Evolutionary conservation across 768 basidiomycete genomes (phyloP), one percentile per base, ranked within the genome.

Genomic region (Rhodotorula toruloides): DNA sequence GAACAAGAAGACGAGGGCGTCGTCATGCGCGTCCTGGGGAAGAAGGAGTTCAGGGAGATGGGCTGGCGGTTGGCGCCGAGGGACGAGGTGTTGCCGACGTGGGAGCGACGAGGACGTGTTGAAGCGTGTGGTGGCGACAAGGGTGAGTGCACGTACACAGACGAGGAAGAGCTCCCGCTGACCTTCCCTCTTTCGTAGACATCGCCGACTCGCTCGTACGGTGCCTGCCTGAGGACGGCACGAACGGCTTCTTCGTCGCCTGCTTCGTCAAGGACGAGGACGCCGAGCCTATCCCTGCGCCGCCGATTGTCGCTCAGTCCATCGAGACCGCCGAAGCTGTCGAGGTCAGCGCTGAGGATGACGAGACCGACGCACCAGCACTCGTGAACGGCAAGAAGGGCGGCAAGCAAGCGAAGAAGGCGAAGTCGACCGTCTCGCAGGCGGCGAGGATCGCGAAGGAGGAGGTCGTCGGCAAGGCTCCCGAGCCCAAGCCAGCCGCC

Each of bases 241-340:
- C 79, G 19, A 98, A 98, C 74, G 96, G 96, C 0, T 99, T 99
- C 80, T 99, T 99, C 73, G 93, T 99, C 31, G 86, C 90, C n/a
- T 96, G 89, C 77, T 92, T 98, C 76, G 80, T 90, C n/a, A 53
- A 43, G 42, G 49, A 58, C 56, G 55, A 62, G 29, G 9, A 34
- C 14, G 34, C 34, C 11, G 36, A 60, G 3, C 44, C 56, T 8
- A 44, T 54, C 17, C 14, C 31, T 8, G 27, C 53, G 25, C 22
- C 34, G 16, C 11, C n/a, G 31, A 40, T 14, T 34, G 21, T 9
- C 29, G 40, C 37, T 39, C 17, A 4, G 0, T 17, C 32, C 13
- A 16, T 5, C 31, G 13, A 11, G 21, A 22, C 4, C 29, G 42
- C 40, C 31, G 32, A 13, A 31, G 57, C 37, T 34, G 58, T 37